These are phyloP conservation scores for Gonium pectorale DNA, from an alignment of 139 green algal genomes.

Conservation along the genomic window DNA sequence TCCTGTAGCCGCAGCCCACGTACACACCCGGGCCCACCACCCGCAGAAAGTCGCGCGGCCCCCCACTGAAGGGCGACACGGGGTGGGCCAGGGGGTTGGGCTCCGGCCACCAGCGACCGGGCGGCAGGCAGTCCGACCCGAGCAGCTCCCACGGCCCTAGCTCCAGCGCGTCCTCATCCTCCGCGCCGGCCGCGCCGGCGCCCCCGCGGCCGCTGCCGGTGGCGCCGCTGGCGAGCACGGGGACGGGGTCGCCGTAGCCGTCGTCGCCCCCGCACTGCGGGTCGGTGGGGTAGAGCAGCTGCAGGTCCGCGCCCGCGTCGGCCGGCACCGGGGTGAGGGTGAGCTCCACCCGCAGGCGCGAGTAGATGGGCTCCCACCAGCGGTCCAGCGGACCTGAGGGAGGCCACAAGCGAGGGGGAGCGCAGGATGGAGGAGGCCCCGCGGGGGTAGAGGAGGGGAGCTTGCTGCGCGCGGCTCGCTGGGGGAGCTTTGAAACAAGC, in stretches of 20 bases:
- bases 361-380: constrained; percentile 54
- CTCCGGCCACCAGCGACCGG: constrained; percentile 14
- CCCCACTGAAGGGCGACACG: constrained; percentile 54
- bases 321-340: constrained; percentile 39
- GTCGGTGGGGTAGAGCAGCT: constrained; percentile 46
- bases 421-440: neutral
- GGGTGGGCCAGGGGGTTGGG: constrained; percentile 6
- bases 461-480: no score
- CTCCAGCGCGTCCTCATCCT: neutral
- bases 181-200: neutral
- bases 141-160: constrained; percentile 34
- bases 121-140: constrained; percentile 6
- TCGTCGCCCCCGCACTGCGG: neutral
- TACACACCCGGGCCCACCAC: constrained; percentile 63
- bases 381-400: constrained; percentile 19
- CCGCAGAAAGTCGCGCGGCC: constrained; percentile 53
- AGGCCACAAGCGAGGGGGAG: neutral
- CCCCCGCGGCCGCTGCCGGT: neutral
- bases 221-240: neutral
- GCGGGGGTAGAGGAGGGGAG: no score
- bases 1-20: constrained; percentile 62
- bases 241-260: neutral
- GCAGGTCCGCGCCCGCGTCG: constrained; percentile 57
- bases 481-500: no score
- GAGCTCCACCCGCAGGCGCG: constrained; percentile 48